Evolutionary conservation across 352 stramenopile genomes (phyloP), one percentile per base, ranked within the genome.

Genomic region (Globisporangium perplexum): DNA sequence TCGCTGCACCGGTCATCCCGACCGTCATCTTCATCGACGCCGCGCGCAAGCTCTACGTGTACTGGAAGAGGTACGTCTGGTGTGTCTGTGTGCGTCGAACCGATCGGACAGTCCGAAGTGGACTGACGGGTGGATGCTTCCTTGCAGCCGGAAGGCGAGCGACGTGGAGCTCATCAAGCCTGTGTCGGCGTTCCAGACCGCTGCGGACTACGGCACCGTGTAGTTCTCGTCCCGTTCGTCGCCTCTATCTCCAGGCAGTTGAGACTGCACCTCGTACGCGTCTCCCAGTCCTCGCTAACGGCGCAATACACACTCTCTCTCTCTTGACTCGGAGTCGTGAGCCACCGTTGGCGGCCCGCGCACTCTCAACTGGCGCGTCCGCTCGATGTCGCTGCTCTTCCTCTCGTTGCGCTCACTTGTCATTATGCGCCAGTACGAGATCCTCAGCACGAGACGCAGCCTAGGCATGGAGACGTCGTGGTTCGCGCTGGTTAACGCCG

Each of bases 401-500:
- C 42, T 61, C 30, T 55, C 55, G 4, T 24, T 38, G 5, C 42
- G 15, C 23, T 68, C 62, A 60, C 42, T 54, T 23, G n/a, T 50
- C 44, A 47, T 54, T 35, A 44, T 43, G 46, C 50, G 28, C 15
- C 58, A 57, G 39, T 41, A 47, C 22, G 20, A 53, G 38, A 47
- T 61, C 39, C n/a, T 61, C 44, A 42, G 11, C 49, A 7, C 26
- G 11, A 15, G 15, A 10, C 53, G 23, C 43, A 52, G 7, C 15
- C 23, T 17, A 7, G 4, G 15, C 50, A 20, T 26, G n/a, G 15
- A 39, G 46, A 4, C 20, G 62, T 59, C 33, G 52, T 73, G 55
- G 62, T 70, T 88, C 42, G 67, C 81, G 22, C 51, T 87, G 18
- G 31, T 79, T 7, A 92, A 92, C 58, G 76, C 69, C 1, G 71